Base-by-base conservation (phyloP, 2,329 filamentous ascomycete genomes). In the Fusarium nygamai region DNA sequence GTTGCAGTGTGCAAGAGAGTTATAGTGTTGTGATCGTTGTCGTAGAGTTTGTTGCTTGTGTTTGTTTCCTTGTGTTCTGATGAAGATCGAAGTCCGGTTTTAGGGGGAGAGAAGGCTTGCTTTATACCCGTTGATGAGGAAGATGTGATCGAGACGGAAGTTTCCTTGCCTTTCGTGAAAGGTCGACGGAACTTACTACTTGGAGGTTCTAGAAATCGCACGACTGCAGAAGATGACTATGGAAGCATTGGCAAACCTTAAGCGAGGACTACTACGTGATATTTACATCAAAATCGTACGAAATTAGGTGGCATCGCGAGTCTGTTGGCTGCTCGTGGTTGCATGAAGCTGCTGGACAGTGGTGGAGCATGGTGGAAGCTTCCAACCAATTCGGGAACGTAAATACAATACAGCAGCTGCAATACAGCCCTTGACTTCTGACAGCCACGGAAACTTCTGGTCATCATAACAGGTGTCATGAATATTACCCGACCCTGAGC, bases 101-200 rank as follows among this genome's bases (percentile, higher is more conserved):
- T 61, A 39, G 47, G 58, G 65, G 71, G 71, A 17, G 36, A 48
- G 66, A 63, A 34, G 59, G 36, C 44, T 59, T 73, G 65, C 74
- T 83, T 82, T 83, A 83, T 83, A 83, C 72, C 61, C 64, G 39
- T 56, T 54, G 27, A 67, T 58, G 61, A 36, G 41, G 50, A 50
- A 56, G 39, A 56, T 33, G 46, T 54, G 64, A 67, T 65, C 29
- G 39, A 54, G 51, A 64, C 58, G 38, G 64, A 47, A 46, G 61
- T 34, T 76, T 79, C 73, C 51, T 44, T 62, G 43, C 50, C 38
- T 61, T 76, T 74, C 61, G 67, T 33, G 65, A 74, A 78, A 59
- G 50, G 50, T 76, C 72, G 56, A 56, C 59, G 56, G 72, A 72
- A 31, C 51, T 59, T 62, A 47, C 57, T 53, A 69, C 74, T 64